These are phyloP conservation scores for Candida easanensis DNA, from an alignment of 805 yeast genomes.

Conservation along the genomic window DNA sequence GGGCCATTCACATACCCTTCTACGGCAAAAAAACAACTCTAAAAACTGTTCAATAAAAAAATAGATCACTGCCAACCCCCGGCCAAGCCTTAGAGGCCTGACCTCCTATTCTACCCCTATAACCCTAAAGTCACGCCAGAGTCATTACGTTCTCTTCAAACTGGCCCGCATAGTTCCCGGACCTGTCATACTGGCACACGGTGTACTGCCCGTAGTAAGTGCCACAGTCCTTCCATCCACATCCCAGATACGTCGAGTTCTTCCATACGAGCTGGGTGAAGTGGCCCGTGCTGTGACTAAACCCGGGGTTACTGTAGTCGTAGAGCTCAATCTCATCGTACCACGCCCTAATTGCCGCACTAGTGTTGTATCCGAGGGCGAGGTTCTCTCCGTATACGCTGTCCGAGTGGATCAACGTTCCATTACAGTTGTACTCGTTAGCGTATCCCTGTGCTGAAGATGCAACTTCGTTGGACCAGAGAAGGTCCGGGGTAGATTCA, in stretches of 20 bases:
- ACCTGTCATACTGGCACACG: slow-evolving; percentile 65
- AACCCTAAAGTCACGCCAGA: not conserved
- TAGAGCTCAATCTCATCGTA: slow-evolving; percentile 59
- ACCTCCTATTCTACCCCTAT: no score
- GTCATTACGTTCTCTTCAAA: slow-evolving; percentile 35
- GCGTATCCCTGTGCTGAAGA: slow-evolving; percentile 58
- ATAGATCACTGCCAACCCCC: no score
- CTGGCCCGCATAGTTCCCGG: slow-evolving; percentile 59
- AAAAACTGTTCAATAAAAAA: no score
- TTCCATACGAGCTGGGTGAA: slow-evolving; percentile 83
- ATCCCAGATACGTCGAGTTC: slow-evolving; percentile 58
- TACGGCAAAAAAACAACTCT: no score
- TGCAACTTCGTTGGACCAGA: slow-evolving; percentile 56
- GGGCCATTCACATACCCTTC: no score
- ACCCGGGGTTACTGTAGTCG: slow-evolving; percentile 47
- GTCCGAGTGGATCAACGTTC: slow-evolving; percentile 58
- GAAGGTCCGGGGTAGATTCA: slow-evolving; percentile 41
- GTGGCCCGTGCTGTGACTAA: slow-evolving; percentile 58
- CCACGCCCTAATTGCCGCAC: slow-evolving; percentile 73
- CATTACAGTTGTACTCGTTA: slow-evolving; percentile 51
- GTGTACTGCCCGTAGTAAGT: slow-evolving; percentile 50
- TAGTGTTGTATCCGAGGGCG: slow-evolving; percentile 63
- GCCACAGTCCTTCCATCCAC: slow-evolving; percentile 63
- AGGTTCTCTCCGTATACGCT: slow-evolving; percentile 71
- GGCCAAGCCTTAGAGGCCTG: no score